Base-by-base conservation (phyloP, 2,329 filamentous ascomycete genomes). In the Diaporthe nobilis region DNA sequence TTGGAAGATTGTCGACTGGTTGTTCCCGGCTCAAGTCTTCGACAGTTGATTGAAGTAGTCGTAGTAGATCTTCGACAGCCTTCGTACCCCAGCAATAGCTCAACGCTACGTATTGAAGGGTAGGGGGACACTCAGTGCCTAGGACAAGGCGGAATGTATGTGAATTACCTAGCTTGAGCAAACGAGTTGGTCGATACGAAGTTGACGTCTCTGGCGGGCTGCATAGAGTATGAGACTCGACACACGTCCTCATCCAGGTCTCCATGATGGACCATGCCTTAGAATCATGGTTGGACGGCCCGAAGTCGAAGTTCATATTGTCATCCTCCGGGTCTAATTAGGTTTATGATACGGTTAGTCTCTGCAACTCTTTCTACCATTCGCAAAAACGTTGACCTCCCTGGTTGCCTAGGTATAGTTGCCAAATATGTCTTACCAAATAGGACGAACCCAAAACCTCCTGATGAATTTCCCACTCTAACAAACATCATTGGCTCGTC, bases 41-140 rank as follows among this genome's bases (percentile, higher is more conserved):
- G 39, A 49, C 20, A 17, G 61, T 67, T 47, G 25, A 42, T 17
- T 17, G 25, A 12, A 67, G 61, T 22, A 67, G 61, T 17, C 61
- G 61, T 25, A 53, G 22, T n/a, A 53, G 49, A 25, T 3, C 2
- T 3, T 53, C 49, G 31, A 67, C 25, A 25, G 42, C 25, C n/a
- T 49, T 22, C 25, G n/a, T 34, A 31, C 67, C 67, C 67, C 67
- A 71, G 20, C 67, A 55, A 42, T 57, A 15, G 47, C 67, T 55
- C 31, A 71, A 34, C n/a, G 67, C 49, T 39, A 22, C 34, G 17
- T 55, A 57, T 28, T 31, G 49, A 25, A 53, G n/a, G 49, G 49
- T 28, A 13, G n/a, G 15, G n/a, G n/a, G 10, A 28, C 49, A 28
- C 22, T 53, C 22, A 4, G 49, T 28, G 1, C 49, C 49, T 25